phyloP scores from a whole-genome alignment of 495 filamentous ascomycete species.

The Xylaria bambusicola region DNA sequence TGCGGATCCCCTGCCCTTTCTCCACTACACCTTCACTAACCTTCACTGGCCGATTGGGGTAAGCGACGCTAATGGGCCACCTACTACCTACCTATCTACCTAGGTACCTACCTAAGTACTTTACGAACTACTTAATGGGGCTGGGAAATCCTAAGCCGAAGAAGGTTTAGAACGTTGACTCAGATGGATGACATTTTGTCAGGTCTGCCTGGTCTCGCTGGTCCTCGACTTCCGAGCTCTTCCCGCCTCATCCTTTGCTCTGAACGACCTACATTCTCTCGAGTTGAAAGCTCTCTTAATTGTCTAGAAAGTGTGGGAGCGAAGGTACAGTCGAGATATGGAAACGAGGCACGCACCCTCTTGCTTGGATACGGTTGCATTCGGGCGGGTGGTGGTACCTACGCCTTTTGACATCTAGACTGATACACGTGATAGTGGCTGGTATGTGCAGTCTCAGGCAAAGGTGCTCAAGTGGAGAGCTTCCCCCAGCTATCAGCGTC shows the following conservation, averaged over 20 bases:
- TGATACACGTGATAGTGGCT: neutral
- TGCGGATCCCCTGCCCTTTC: conserved; percentile 5
- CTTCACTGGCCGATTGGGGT: conserved; percentile 14
- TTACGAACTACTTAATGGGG: neutral
- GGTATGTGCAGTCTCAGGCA: too few species aligned
- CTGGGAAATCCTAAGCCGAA: neutral
- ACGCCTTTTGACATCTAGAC: neutral
- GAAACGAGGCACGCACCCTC: too few species aligned
- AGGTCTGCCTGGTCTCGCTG: neutral
- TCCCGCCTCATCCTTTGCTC: neutral
- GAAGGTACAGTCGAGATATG: too few species aligned
- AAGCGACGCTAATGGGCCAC: conserved; percentile 3
- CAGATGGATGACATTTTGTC: conserved; percentile 8
- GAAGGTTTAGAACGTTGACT: neutral
- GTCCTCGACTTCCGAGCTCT: neutral
- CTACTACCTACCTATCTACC: neutral
- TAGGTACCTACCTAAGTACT: neutral
- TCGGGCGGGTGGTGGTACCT: neutral
- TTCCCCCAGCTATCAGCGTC: neutral
- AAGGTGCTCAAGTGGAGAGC: conserved; percentile 12
- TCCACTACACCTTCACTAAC: neutral
- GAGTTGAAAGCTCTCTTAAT: too few species aligned
- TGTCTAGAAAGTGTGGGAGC: too few species aligned
- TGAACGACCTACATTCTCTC: too few species aligned
- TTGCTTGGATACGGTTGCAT: neutral